These are phyloP conservation scores for Ustilago trichophora DNA, from an alignment of 1,284 basidiomycete genomes.

Conservation along the genomic window DNA sequence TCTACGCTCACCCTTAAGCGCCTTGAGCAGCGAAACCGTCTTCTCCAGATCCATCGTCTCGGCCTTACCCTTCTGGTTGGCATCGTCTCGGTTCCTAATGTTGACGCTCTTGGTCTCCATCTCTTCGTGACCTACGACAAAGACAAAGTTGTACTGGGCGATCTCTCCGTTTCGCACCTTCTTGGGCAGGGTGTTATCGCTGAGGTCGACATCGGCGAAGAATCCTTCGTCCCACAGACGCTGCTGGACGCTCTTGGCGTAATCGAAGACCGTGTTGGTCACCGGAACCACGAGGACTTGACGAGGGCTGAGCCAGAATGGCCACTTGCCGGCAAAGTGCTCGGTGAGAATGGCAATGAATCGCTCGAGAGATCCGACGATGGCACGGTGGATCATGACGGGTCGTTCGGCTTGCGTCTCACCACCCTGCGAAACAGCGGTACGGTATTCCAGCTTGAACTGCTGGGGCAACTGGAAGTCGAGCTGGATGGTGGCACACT, in stretches of 20 bases:
- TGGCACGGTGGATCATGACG: conserved; percentile 98
- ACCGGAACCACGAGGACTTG: conserved; percentile 95
- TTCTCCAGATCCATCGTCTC: conserved; percentile 60
- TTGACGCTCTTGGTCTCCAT: conserved; percentile 86
- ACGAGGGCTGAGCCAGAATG: conserved; percentile 96
- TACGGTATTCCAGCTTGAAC: conserved; percentile 93
- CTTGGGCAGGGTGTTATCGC: conserved; percentile 91
- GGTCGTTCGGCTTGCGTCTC: conserved; percentile 75
- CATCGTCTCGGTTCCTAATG: conserved; percentile 76
- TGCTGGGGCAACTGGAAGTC: conserved; percentile 99
- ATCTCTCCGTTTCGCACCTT: conserved; percentile 74
- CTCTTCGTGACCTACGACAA: conserved; percentile 95
- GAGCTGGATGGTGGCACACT: conserved; percentile 98
- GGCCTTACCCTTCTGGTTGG: conserved; percentile 60
- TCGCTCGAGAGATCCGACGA: conserved; percentile 90
- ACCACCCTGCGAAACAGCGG: conserved; percentile 64
- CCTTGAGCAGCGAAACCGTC: conserved; percentile 38
- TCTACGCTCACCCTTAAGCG: conserved; percentile 51
- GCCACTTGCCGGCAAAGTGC: conserved; percentile 98
- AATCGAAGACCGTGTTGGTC: conserved; percentile 83
- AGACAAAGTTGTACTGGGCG: conserved; percentile 86
- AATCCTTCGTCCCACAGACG: conserved; percentile 78
- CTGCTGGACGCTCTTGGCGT: conserved; percentile 81
- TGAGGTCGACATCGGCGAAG: conserved; percentile 90
- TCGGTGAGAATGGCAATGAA: conserved; percentile 98